A percentile compares a stretch with the other conserved stretches of the same genome.
phyloP scores from a whole-genome alignment of 805 yeast genomes.

The Saccharomyces jurei region DNA sequence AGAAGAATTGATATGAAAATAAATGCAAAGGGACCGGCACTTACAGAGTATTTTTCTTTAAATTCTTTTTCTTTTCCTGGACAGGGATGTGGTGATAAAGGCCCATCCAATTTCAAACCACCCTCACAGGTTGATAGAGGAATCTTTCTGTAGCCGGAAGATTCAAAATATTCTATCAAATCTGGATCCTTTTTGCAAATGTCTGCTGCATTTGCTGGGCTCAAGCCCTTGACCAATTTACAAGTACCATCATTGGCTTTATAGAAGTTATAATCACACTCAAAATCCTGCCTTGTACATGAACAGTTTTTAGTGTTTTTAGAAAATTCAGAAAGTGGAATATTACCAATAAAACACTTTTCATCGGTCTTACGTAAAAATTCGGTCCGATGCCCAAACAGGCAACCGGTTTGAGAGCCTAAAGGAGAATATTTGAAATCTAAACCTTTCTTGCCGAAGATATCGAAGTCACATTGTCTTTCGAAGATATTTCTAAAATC shows the following conservation, averaged over 20 bases:
- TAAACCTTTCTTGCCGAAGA: conserved; percentile 35
- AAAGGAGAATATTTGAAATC: conserved; percentile 66
- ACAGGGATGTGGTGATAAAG: conserved; percentile 59
- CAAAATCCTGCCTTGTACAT: conserved; percentile 81
- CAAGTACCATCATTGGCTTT: conserved; percentile 76
- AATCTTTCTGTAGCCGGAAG: conserved; percentile 86
- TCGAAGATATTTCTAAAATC: conserved; percentile 48
- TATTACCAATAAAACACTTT: conserved; percentile 58
- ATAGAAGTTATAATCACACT: conserved; percentile 83
- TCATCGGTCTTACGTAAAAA: conserved; percentile 53
- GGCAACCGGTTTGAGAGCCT: conserved; percentile 41
- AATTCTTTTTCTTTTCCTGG: conserved; percentile 78
- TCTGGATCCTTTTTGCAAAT: conserved; percentile 48
- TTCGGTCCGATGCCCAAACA: conserved; percentile 62
- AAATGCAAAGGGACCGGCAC: conserved; percentile 44
- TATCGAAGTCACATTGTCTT: conserved; percentile 49
- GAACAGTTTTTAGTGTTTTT: conserved; percentile 58
- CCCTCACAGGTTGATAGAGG: conserved; percentile 82
- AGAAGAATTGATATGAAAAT: conserved; percentile 50
- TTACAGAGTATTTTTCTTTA: conserved; percentile 43
- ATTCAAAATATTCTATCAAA: conserved; percentile 65
- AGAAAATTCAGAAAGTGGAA: conserved; percentile 50
- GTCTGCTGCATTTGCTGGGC: conserved; percentile 55
- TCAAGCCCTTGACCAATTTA: conserved; percentile 64
- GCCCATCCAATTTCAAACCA: conserved; percentile 61